phyloP scores from a whole-genome alignment of 2,329 filamentous ascomycete species.

The Amylocarpus encephaloides region DNA sequence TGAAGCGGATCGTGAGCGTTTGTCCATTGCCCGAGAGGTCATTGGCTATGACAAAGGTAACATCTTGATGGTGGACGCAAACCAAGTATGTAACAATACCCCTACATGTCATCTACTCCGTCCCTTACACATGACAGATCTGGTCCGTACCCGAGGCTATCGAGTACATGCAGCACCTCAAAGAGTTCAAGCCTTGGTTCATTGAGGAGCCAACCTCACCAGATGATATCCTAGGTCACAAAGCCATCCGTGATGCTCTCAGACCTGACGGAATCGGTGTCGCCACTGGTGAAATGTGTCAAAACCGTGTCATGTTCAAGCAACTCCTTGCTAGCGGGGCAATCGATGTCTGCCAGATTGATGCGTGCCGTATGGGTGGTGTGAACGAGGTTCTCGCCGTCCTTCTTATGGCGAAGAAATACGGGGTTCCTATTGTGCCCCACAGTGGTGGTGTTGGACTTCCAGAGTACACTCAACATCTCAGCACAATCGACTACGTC shows the following conservation, averaged over 20 bases:
- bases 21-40: slow-evolving; percentile 69
- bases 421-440: slow-evolving; percentile 74
- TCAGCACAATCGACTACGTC: slow-evolving; percentile 90
- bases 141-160: slow-evolving; percentile 90
- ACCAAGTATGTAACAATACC: slow-evolving; percentile 57
- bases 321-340: slow-evolving; percentile 75
- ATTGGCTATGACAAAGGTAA: slow-evolving; percentile 69
- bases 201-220: slow-evolving; percentile 91
- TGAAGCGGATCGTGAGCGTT: slow-evolving; percentile 62
- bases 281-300: slow-evolving; percentile 91
- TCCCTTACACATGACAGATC: slow-evolving; percentile 37
- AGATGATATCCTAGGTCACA: slow-evolving; percentile 85
- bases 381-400: slow-evolving; percentile 93
- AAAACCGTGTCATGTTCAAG: slow-evolving; percentile 92
- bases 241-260: slow-evolving; percentile 74
- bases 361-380: slow-evolving; percentile 82
- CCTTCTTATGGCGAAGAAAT: slow-evolving; percentile 69
- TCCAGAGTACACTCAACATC: slow-evolving; percentile 89
- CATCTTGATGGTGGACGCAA: slow-evolving; percentile 88
- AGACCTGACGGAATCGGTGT: slow-evolving; percentile 71
- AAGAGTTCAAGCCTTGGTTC: slow-evolving; percentile 84
- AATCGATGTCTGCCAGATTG: slow-evolving; percentile 84
- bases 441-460: slow-evolving; percentile 86
- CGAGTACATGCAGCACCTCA: slow-evolving; percentile 74
- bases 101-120: not conserved